phyloP scores from a whole-genome alignment of 352 stramenopile species.

The Peronospora belbahrii region DNA sequence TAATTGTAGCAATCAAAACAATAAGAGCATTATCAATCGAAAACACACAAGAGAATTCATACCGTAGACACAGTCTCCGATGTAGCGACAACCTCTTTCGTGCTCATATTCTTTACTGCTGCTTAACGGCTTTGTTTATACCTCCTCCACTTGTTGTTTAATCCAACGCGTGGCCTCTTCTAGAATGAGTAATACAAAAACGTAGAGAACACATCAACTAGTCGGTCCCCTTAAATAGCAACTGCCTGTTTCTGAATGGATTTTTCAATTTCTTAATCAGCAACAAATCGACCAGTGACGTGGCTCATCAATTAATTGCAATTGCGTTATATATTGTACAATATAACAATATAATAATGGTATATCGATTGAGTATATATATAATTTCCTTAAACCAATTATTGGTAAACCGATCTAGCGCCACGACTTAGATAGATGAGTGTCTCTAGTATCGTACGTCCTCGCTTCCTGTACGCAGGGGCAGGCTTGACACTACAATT shows the following conservation, averaged over 20 bases:
- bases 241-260: slow-evolving; percentile 6
- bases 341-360: too few relatives aligned
- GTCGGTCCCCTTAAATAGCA: slow-evolving; percentile 21
- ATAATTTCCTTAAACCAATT: too few relatives aligned
- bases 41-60: background rate
- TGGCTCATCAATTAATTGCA: too few relatives aligned
- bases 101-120: too few relatives aligned
- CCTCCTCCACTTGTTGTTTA: background rate
- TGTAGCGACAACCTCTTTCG: too few relatives aligned
- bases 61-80: slow-evolving; percentile 19
- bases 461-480: slow-evolving; percentile 41
- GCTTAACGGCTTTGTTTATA: too few relatives aligned
- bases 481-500: slow-evolving; percentile 46
- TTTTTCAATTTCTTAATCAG: slow-evolving; percentile 18
- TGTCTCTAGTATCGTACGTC: slow-evolving; percentile 27
- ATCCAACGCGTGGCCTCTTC: slow-evolving; percentile 28
- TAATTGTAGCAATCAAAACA: too few relatives aligned
- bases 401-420: too few relatives aligned
- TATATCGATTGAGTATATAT: too few relatives aligned
- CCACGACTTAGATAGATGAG: too few relatives aligned
- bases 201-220: slow-evolving; percentile 10
- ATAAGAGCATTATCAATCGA: background rate
- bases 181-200: slow-evolving; percentile 11
- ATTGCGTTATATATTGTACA: too few relatives aligned
- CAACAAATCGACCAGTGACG: slow-evolving; percentile 23